Base-by-base conservation (phyloP, 179 eudicot genomes). In the Sideroxylon spinosum region DNA sequence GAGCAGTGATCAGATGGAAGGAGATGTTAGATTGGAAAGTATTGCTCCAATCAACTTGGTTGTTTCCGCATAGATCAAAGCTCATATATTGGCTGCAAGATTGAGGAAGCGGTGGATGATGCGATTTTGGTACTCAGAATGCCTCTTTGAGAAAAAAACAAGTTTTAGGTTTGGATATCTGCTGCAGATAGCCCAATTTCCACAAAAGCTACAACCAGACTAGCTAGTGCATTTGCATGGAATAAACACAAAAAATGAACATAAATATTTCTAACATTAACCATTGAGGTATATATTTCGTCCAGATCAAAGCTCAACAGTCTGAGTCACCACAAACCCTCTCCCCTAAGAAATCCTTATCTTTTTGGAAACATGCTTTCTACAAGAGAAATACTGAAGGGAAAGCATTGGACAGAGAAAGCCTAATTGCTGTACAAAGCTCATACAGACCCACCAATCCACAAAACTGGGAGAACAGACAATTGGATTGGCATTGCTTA, bases 401-500 rank as follows among this genome's bases (percentile, higher is more conserved):
- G 44, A 37, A 37, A 37, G 44, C 44, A 37, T 37, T 37, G 2
- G 44, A 65, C 14, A 26, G 16, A 11, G 11, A 1, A 13, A 13
- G 46, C 12, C 72, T 37, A 49, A 23, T 14, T 46, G 44, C 17
- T 6, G 26, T 9, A 70, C 46, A 48, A 46, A 69, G 52, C 22
- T 28, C 17, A 52, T 50, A 25, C 12, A 52, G 57, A 26, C 73
- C 55, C 74, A 14, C 60, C 74, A 59, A 23, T 50, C 32, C 28
- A 75, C 25, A 75, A 48, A 46, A 55, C 50, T 59, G 49, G 29
- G 53, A 20, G 11, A 62, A 76, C 76, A 69, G 61, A 25, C 49
- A n/a, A 0, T 20, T 25, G 17, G 29, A 59, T 16, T 28, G 61
- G 74, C 66, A 73, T 14, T 2, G 55, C 76, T 53, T 79, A 95